phyloP scores from a whole-genome alignment of 2,329 filamentous ascomycete species.

The Colletotrichum orbiculare region DNA sequence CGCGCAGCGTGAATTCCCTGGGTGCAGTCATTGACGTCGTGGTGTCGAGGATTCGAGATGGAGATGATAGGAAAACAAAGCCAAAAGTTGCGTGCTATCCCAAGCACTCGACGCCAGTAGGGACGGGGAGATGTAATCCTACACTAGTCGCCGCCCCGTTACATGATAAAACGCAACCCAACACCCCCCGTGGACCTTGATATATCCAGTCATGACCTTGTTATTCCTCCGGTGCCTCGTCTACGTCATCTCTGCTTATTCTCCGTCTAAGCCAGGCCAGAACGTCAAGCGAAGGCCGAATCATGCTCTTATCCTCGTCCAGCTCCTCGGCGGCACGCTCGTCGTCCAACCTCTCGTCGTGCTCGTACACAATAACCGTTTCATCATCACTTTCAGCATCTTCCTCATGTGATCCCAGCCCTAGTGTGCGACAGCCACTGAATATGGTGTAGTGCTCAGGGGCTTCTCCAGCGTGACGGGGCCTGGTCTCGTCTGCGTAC shows the following conservation, averaged over 20 bases:
- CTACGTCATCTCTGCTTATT: conserved; percentile 18
- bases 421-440: background rate
- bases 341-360: background rate
- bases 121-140: conserved; percentile 30
- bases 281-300: conserved; percentile 20
- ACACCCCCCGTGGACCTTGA: conserved; percentile 7
- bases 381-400: conserved; percentile 5
- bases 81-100: conserved; percentile 36
- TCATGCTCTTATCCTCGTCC: conserved; percentile 32
- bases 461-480: background rate
- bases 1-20: conserved; percentile 2
- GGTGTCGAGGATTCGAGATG: conserved; percentile 17
- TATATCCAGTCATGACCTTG: background rate
- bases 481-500: conserved; percentile 27
- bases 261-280: conserved; percentile 30
- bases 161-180: conserved; percentile 21
- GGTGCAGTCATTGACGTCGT: conserved; percentile 29
- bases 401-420: conserved; percentile 7
- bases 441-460: conserved; percentile 1
- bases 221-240: conserved; percentile 13
- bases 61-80: conserved; percentile 10
- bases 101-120: conserved; percentile 33
- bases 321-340: conserved; percentile 10
- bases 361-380: conserved; percentile 15
- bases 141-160: conserved; percentile 32